These are phyloP conservation scores for Serendipita sp. DNA, from an alignment of 768 basidiomycete genomes.

Conservation along the genomic window DNA sequence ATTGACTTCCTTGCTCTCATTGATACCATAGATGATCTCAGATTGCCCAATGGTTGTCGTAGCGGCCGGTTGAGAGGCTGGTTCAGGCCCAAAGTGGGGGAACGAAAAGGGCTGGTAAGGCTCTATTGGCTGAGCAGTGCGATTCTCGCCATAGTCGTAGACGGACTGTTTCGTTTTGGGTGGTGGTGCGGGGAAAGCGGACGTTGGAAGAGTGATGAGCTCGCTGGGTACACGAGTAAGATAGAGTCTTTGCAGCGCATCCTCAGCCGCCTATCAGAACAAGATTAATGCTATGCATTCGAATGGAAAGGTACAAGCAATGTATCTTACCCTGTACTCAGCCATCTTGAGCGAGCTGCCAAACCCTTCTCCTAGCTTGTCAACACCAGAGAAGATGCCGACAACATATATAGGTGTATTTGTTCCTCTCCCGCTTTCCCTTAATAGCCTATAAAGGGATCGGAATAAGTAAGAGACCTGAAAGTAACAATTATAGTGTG, in stretches of 20 bases:
- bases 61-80: not conserved
- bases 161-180: not conserved
- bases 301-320: not conserved
- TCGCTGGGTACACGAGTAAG: constrained; percentile 63
- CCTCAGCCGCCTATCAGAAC: constrained; percentile 83
- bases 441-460: constrained; percentile 45
- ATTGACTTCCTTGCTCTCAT: not conserved
- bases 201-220: constrained; percentile 51
- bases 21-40: constrained; percentile 1
- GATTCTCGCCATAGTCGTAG: not conserved
- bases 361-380: constrained; percentile 86
- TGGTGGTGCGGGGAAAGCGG: constrained; percentile 42
- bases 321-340: constrained; percentile 68
- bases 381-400: constrained; percentile 74
- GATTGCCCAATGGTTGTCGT: not conserved
- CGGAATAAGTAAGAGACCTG: constrained; percentile 1
- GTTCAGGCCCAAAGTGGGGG: not conserved
- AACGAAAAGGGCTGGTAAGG: not conserved
- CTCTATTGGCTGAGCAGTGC: not conserved
- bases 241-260: constrained; percentile 68
- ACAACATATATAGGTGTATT: constrained; percentile 90
- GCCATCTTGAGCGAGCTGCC: constrained; percentile 91
- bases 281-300: not conserved
- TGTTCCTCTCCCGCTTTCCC: constrained; percentile 83
- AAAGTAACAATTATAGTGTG: not conserved